A percentile compares a stretch with the other conserved stretches of the same genome.
Evolutionary conservation across 2,329 filamentous ascomycete species (phyloP).

Genomic region (Penicillium sp.): DNA sequence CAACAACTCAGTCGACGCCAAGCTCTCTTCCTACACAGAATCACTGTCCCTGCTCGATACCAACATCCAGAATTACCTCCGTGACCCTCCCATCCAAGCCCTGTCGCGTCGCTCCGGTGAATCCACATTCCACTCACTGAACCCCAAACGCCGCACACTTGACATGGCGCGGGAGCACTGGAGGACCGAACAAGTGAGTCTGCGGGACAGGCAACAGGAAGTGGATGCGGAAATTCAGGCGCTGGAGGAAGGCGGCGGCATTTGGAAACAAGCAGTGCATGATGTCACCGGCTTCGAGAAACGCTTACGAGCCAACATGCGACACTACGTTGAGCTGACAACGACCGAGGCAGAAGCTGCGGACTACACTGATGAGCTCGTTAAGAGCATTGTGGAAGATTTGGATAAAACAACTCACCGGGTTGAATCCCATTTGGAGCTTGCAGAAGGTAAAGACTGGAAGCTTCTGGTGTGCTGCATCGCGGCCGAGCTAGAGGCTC

Average conservation of each 20-base stretch:
- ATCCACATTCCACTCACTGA: conserved; percentile 53
- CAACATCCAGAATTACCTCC: conserved; percentile 57
- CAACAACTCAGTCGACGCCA: conserved; percentile 61
- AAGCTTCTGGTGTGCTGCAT: conserved; percentile 64
- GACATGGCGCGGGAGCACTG: conserved; percentile 62
- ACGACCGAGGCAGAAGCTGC: conserved; percentile 14
- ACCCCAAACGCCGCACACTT: conserved; percentile 60
- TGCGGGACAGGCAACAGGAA: conserved; percentile 47
- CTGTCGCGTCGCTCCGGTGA: conserved; percentile 29
- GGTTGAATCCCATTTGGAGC: conserved; percentile 52
- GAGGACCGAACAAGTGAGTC: conserved; percentile 50
- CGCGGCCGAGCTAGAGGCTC: conserved; percentile 62
- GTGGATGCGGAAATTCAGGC: conserved; percentile 58
- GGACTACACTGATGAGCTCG: conserved; percentile 26
- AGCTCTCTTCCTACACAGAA: conserved; percentile 60
- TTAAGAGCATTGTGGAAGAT: conserved; percentile 41
- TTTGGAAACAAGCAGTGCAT: conserved; percentile 60
- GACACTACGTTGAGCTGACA: conserved; percentile 29
- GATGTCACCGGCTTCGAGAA: conserved; percentile 56
- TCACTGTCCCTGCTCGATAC: conserved; percentile 58
- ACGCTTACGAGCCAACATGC: conserved; percentile 35
- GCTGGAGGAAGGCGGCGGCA: conserved; percentile 58
- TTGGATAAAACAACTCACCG: conserved; percentile 50
- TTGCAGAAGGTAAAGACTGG: conserved; percentile 59
- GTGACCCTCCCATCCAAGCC: conserved; percentile 47